A percentile compares a stretch with the other conserved stretches of the same genome.
Conservation (phyloP, 805 yeast species). For the Metschnikowia gruessii region DNA sequence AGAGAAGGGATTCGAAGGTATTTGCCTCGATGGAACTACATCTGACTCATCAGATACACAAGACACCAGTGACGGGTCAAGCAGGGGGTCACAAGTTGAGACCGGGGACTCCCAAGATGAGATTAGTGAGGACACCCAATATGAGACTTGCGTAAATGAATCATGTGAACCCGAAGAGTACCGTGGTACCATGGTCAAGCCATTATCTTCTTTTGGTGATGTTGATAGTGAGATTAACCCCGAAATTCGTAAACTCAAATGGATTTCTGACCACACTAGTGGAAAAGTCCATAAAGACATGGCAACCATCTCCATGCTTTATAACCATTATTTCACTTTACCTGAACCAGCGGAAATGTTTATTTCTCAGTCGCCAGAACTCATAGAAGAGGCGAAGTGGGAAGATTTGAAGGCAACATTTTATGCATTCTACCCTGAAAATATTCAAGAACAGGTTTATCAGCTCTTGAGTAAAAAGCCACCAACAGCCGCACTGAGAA, state of each 20-base stretch:
- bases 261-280: constrained; percentile 5
- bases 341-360: constrained; percentile 4
- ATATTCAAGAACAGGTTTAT: not conserved
- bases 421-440: not conserved
- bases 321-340: not conserved
- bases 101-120: too few relatives aligned
- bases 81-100: too few relatives aligned
- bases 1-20: too few relatives aligned
- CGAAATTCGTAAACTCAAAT: not conserved
- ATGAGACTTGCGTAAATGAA: too few relatives aligned
- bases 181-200: not conserved
- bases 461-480: not conserved
- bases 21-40: too few relatives aligned
- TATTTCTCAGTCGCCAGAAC: not conserved
- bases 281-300: constrained; percentile 7
- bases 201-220: not conserved
- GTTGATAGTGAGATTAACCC: not conserved
- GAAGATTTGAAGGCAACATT: constrained; percentile 4
- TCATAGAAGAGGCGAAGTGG: constrained; percentile 7
- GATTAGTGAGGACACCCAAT: too few relatives aligned
- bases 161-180: too few relatives aligned
- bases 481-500: constrained; percentile 3
- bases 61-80: too few relatives aligned
- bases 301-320: constrained; percentile 4
- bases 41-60: too few relatives aligned